phyloP scores from a whole-genome alignment of 129 eudicot genomes.

The Sambucus nigra region DNA sequence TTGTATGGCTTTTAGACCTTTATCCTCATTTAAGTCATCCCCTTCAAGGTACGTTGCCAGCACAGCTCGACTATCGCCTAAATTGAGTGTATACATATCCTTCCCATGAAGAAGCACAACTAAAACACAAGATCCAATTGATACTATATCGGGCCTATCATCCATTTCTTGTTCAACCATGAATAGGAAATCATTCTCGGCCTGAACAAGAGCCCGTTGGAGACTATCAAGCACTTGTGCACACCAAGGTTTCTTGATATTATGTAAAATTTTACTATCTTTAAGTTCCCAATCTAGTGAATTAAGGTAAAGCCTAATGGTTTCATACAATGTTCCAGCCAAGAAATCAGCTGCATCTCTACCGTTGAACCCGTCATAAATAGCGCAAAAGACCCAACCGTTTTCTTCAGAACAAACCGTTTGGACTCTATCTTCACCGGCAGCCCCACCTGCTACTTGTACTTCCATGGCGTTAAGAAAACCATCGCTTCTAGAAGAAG shows the following conservation, averaged over 20 bases:
- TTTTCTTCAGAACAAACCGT: slow-evolving; percentile 97
- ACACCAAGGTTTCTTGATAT: not conserved
- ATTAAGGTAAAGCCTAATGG: slow-evolving; percentile 59
- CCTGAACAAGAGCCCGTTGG: slow-evolving; percentile 66
- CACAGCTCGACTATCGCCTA: slow-evolving; percentile 95
- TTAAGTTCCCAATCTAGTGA: slow-evolving; percentile 49
- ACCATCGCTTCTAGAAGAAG: slow-evolving; percentile 65
- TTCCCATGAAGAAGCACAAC: slow-evolving; percentile 76
- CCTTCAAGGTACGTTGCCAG: slow-evolving; percentile 49
- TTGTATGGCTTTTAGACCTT: slow-evolving; percentile 52
- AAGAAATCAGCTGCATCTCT: slow-evolving; percentile 96
- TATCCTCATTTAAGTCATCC: slow-evolving; percentile 11
- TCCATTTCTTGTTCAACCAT: slow-evolving; percentile 99
- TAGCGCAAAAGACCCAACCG: slow-evolving; percentile 86
- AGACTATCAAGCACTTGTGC: slow-evolving; percentile 59
- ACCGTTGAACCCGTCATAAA: slow-evolving; percentile 93
- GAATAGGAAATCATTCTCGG: slow-evolving; percentile 77
- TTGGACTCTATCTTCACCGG: slow-evolving; percentile 95
- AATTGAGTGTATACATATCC: slow-evolving; percentile 57
- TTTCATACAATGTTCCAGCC: slow-evolving; percentile 87
- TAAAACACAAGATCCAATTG: slow-evolving; percentile 90
- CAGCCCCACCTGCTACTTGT: slow-evolving; percentile 97
- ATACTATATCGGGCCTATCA: slow-evolving; percentile 90
- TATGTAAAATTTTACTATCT: slow-evolving; percentile 11
- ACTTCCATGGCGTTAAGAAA: slow-evolving; percentile 72